These are phyloP conservation scores for Talaromyces funiculosus DNA, from an alignment of 2,329 filamentous ascomycete genomes.

Conservation along the genomic window DNA sequence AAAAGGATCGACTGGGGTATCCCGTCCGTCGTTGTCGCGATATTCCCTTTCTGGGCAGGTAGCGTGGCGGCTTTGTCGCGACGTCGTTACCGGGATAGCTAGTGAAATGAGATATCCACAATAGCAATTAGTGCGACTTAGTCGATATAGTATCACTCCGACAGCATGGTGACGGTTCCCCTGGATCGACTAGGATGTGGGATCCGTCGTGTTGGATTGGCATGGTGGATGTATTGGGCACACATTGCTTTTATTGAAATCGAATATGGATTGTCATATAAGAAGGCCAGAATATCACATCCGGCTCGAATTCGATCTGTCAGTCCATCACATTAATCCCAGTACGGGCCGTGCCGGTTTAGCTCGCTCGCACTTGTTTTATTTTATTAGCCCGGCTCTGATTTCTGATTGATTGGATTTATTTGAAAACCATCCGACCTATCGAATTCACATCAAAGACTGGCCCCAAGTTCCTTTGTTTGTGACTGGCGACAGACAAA, in stretches of 20 bases:
- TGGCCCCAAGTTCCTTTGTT: background rate
- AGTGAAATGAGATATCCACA: background rate
- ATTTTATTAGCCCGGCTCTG: background rate
- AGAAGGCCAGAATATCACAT: background rate
- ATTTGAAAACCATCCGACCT: background rate
- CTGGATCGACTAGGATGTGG: constrained; percentile 2
- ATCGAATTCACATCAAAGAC: background rate
- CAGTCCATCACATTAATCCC: background rate
- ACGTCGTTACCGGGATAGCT: background rate
- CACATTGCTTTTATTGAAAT: background rate
- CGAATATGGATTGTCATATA: background rate
- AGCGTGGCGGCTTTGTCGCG: background rate
- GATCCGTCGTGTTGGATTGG: constrained; percentile 1
- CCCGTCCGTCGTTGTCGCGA: background rate
- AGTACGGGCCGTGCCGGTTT: background rate
- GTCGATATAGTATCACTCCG: background rate
- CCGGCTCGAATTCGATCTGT: constrained; percentile 7
- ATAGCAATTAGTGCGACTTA: background rate
- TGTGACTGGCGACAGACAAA: background rate
- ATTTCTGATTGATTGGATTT: background rate
- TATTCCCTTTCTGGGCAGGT: background rate
- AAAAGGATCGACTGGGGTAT: background rate
- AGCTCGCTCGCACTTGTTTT: background rate
- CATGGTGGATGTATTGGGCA: background rate
- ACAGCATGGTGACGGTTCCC: constrained; percentile 7